These are phyloP conservation scores for Colletotrichum cereale DNA, from an alignment of 2,329 filamentous ascomycete genomes.

Conservation along the genomic window DNA sequence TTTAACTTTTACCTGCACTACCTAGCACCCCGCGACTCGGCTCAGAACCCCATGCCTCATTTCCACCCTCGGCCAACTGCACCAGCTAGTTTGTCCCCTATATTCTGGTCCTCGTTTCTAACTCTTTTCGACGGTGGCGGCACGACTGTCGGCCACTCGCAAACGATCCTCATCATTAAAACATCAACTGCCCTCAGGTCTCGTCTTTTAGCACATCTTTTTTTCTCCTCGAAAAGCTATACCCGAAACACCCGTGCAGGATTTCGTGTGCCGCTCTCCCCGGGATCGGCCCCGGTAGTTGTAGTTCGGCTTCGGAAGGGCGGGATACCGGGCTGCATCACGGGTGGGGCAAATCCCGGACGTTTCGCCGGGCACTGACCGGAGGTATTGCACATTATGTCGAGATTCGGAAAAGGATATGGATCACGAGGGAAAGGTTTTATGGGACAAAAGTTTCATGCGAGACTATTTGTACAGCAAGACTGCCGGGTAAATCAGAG, in stretches of 20 bases:
- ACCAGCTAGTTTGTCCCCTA: neutral
- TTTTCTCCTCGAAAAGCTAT: constrained; percentile 60
- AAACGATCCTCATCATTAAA: constrained; percentile 51
- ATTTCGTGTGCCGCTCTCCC: constrained; percentile 52
- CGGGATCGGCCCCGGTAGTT: constrained; percentile 44
- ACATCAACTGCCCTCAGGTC: constrained; percentile 53
- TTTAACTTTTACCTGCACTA: neutral
- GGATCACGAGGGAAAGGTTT: neutral
- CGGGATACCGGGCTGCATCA: neutral
- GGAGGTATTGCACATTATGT: neutral
- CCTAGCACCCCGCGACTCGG: neutral
- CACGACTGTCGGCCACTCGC: constrained; percentile 49
- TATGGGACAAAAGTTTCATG: neutral
- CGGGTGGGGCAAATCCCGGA: neutral
- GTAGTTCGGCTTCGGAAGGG: neutral
- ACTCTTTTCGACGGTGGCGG: constrained; percentile 30
- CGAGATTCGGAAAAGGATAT: neutral
- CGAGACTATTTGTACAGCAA: neutral
- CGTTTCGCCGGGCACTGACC: neutral
- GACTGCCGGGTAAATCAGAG: too few relatives aligned
- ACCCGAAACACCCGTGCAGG: constrained; percentile 50
- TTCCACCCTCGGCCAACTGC: neutral
- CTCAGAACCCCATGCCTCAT: neutral
- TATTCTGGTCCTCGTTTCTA: neutral
- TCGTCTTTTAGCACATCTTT: constrained; percentile 53